Percentiles rank a stretch among this genome's conserved stretches.
These are phyloP conservation scores for Arabis hirsuta DNA, from an alignment of 345 rosid genomes.

Conservation along the genomic window DNA sequence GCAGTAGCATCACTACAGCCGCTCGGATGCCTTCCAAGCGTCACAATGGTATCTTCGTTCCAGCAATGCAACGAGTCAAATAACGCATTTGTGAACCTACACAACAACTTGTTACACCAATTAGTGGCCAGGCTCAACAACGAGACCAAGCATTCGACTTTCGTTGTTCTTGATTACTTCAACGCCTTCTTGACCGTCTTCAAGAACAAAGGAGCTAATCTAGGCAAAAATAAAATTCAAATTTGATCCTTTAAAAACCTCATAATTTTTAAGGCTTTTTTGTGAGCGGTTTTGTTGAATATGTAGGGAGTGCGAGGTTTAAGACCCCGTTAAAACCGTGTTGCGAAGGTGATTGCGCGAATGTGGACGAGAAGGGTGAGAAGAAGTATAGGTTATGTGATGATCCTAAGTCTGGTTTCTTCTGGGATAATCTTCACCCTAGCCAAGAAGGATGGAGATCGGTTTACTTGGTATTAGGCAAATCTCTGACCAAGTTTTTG, in stretches of 20 bases:
- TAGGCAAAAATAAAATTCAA: conserved; percentile 12
- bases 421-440: conserved; percentile 54
- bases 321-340: conserved; percentile 60
- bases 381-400: conserved; percentile 46
- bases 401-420: conserved; percentile 46
- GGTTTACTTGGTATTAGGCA: conserved; percentile 37
- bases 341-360: conserved; percentile 54
- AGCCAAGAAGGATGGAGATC: conserved; percentile 53
- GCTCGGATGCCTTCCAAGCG: conserved; percentile 73
- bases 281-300: conserved; percentile 4
- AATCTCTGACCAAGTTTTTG: conserved; percentile 25
- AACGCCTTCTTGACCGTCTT: conserved; percentile 59
- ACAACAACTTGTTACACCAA: conserved; percentile 59
- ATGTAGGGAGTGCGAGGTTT: conserved; percentile 49
- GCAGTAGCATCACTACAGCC: conserved; percentile 60
- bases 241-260: neutral
- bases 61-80: conserved; percentile 53
- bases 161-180: conserved; percentile 61
- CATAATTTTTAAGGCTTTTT: neutral
- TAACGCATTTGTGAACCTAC: conserved; percentile 53
- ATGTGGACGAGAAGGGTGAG: conserved; percentile 34
- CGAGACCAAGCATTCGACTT: conserved; percentile 43
- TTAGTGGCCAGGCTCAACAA: conserved; percentile 54
- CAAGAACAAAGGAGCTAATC: conserved; percentile 47
- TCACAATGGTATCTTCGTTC: conserved; percentile 48